phyloP scores from a whole-genome alignment of 495 filamentous ascomycete species.

The Durotheca rogersii region DNA sequence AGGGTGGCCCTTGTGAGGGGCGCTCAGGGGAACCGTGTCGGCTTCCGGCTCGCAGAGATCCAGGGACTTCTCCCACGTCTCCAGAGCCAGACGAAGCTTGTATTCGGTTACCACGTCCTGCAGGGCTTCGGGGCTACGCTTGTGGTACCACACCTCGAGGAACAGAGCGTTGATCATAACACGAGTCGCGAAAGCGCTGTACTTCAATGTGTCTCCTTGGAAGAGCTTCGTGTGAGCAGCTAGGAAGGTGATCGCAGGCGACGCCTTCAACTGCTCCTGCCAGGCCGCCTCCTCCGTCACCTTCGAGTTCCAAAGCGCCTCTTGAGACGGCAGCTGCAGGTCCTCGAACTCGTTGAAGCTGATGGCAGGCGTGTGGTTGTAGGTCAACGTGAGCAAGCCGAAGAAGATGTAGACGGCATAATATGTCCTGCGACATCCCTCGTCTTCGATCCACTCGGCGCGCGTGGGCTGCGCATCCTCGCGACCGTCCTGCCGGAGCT shows the following conservation, averaged over 20 bases:
- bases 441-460: slow-evolving; percentile 94
- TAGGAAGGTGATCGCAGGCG: slow-evolving; percentile 78
- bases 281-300: slow-evolving; percentile 77
- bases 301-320: slow-evolving; percentile 90
- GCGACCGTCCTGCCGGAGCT: slow-evolving; percentile 85
- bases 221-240: slow-evolving; percentile 94
- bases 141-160: slow-evolving; percentile 98
- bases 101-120: slow-evolving; percentile 98
- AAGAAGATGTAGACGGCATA: slow-evolving; percentile 99
- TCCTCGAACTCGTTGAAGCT: slow-evolving; percentile 97
- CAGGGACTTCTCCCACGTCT: slow-evolving; percentile 96
- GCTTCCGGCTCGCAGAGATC: slow-evolving; percentile 92
- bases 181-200: slow-evolving; percentile 95
- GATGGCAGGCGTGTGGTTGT: slow-evolving; percentile 95
- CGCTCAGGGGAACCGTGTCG: slow-evolving; percentile 85
- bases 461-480: slow-evolving; percentile 74
- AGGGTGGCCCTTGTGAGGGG: slow-evolving; percentile 96
- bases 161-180: slow-evolving; percentile 99
- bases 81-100: slow-evolving; percentile 91
- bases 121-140: slow-evolving; percentile 91
- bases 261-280: slow-evolving; percentile 70
- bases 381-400: slow-evolving; percentile 89
- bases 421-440: slow-evolving; percentile 94
- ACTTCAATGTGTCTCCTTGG: slow-evolving; percentile 85
- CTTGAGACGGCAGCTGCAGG: slow-evolving; percentile 86